These are phyloP conservation scores for Gaillardinia entomophila DNA, from an alignment of 805 yeast species.

Conservation along the genomic window DNA sequence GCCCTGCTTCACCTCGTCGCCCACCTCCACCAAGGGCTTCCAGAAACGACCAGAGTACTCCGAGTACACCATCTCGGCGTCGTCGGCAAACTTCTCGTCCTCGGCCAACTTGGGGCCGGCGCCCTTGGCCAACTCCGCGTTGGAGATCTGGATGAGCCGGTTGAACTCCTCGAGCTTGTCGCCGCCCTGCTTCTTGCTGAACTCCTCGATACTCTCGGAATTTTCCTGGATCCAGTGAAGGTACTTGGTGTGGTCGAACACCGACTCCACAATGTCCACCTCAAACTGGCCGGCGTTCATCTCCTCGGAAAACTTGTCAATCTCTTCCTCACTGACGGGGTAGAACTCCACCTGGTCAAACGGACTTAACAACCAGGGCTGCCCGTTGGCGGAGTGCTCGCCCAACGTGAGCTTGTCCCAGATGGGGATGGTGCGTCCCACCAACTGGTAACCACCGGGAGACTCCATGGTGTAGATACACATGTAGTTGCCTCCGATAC, in stretches of 20 bases:
- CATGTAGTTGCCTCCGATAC: conserved; percentile 98
- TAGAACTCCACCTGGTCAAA: conserved; percentile 94
- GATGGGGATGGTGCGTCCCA: conserved; percentile 94
- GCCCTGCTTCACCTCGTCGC: conserved; percentile 66
- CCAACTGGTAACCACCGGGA: conserved; percentile 97
- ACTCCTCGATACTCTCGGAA: conserved; percentile 63
- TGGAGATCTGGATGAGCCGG: conserved; percentile 71
- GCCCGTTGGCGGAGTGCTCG: conserved; percentile 41
- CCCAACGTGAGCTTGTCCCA: conserved; percentile 93
- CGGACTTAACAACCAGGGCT: conserved; percentile 89
- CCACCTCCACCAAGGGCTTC: conserved; percentile 81
- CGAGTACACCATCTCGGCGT: conserved; percentile 80
- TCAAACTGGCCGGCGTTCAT: conserved; percentile 75
- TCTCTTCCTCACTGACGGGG: conserved; percentile 81
- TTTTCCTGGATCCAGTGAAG: conserved; percentile 72
- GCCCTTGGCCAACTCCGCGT: conserved; percentile 60
- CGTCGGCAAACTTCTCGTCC: conserved; percentile 62
- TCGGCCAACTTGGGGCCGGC: conserved; percentile 40
- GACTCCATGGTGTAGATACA: conserved; percentile 97
- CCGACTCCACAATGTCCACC: conserved; percentile 68
- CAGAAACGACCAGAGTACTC: conserved; percentile 97
- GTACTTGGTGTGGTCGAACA: conserved; percentile 79
- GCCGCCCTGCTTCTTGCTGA: conserved; percentile 64
- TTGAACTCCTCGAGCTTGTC: conserved; percentile 85
- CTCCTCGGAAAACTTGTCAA: conserved; percentile 66